Evolutionary conservation across 305 asterid species (phyloP).

Genomic region (Fraxinus albicans): DNA sequence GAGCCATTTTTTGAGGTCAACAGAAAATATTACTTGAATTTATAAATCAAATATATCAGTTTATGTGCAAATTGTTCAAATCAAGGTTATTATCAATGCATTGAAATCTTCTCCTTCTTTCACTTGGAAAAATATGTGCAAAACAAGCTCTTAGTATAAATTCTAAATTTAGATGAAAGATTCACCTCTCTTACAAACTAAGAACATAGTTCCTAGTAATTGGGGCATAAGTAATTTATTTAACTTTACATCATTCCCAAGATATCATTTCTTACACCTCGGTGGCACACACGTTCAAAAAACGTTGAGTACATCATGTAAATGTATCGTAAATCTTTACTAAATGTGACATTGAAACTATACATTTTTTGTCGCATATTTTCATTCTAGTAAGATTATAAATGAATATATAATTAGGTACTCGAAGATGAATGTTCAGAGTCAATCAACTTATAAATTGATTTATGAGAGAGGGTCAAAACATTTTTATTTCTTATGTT

Average conservation of each 20-base stretch:
- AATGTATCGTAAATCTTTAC: no score
- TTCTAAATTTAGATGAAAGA: neutral
- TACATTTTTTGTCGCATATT: no score
- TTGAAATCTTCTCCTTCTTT: neutral
- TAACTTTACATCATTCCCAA: neutral
- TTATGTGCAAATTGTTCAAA: no score
- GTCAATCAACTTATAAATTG: neutral
- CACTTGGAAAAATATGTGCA: neutral
- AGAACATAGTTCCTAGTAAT: neutral
- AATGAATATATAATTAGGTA: no score
- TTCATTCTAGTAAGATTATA: no score
- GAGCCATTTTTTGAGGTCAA: no score
- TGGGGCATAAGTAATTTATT: neutral
- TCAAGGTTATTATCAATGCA: neutral
- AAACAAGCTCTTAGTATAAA: neutral
- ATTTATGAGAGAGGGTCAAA: no score
- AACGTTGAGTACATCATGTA: neutral
- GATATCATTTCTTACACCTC: neutral
- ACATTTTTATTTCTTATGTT: neutral
- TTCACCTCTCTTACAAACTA: neutral
- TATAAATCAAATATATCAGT: neutral
- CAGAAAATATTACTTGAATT: neutral
- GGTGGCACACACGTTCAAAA: neutral
- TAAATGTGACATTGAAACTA: neutral
- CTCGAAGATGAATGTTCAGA: no score